Conservation (phyloP, 2,329 filamentous ascomycete genomes). For the Monilinia vaccinii-corymbosi region DNA sequence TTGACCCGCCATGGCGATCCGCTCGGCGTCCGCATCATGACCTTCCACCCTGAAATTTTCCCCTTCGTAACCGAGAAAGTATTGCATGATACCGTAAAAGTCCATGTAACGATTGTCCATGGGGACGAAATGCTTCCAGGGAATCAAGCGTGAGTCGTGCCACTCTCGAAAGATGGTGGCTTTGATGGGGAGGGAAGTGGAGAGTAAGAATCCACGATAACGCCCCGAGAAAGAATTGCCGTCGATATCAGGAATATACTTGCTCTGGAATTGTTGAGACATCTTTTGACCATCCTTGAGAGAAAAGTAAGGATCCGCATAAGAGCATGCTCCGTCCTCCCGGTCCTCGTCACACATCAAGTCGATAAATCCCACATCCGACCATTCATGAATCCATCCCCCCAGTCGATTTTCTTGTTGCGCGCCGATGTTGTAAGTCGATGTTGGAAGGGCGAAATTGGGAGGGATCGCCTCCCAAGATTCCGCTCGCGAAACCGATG, state of each 20-base stretch:
- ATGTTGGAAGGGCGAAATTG: constrained; percentile 46
- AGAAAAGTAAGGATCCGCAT: constrained; percentile 34
- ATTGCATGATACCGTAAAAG: constrained; percentile 65
- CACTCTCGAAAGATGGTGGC: constrained; percentile 71
- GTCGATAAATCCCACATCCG: constrained; percentile 32
- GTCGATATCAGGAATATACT: constrained; percentile 70
- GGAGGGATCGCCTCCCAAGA: constrained; percentile 31
- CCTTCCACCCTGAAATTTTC: constrained; percentile 22
- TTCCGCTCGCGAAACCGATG: constrained; percentile 27
- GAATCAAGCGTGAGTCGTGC: constrained; percentile 65
- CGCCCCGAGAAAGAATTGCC: constrained; percentile 64
- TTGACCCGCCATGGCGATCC: constrained; percentile 56
- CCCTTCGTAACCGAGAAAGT: constrained; percentile 58
- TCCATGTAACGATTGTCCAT: constrained; percentile 70
- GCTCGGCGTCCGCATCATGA: constrained; percentile 47
- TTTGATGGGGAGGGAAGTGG: constrained; percentile 65
- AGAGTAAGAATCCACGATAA: constrained; percentile 60
- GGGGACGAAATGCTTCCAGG: constrained; percentile 77
- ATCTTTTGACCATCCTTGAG: constrained; percentile 42
- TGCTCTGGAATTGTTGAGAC: constrained; percentile 47
- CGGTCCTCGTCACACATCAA: constrained; percentile 37
- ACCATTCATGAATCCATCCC: constrained; percentile 26
- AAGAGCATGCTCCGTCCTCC: constrained; percentile 37
- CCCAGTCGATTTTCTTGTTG: constrained; percentile 36
- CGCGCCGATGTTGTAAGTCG: constrained; percentile 37